These are phyloP conservation scores for Trypanosoma platydactyli DNA, from an alignment of 208 protist species.

Conservation along the genomic window DNA sequence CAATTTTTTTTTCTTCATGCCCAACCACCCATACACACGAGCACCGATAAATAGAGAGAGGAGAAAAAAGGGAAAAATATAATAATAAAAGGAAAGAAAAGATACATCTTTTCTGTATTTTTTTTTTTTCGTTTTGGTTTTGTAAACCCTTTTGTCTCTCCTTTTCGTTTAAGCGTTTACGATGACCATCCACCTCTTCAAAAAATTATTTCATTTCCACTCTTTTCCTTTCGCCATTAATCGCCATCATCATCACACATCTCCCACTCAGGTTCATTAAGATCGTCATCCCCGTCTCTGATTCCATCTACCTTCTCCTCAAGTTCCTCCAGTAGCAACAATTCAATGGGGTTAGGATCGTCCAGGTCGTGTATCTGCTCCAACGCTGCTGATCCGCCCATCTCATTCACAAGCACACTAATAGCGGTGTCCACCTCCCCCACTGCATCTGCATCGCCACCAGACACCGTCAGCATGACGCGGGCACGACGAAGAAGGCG, in stretches of 20 bases:
- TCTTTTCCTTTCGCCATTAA: constrained; percentile 1
- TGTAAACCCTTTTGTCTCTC: not conserved
- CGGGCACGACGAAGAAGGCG: constrained; percentile 79
- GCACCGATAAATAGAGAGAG: not conserved
- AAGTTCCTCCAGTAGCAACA: constrained; percentile 73
- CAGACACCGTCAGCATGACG: constrained; percentile 78
- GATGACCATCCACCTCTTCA: not conserved
- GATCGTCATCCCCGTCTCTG: constrained; percentile 33
- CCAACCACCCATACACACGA: not conserved
- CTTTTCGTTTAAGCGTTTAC: not conserved
- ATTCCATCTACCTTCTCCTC: constrained; percentile 23
- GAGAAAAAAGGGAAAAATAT: not conserved
- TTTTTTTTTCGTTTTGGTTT: constrained; percentile 6
- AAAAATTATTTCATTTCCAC: not conserved
- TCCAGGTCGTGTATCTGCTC: constrained; percentile 75
- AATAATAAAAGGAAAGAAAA: constrained; percentile 11
- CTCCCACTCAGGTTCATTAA: constrained; percentile 80
- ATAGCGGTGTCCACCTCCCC: constrained; percentile 82
- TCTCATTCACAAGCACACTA: constrained; percentile 74
- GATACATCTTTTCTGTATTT: constrained; percentile 3
- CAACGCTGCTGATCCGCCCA: constrained; percentile 80
- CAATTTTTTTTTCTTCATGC: not conserved
- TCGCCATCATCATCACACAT: constrained; percentile 64
- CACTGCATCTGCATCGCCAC: constrained; percentile 54
- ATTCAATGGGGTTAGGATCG: constrained; percentile 79